Evolutionary conservation across 2,329 filamentous ascomycete species (phyloP).

Genomic region (Penicillium janthinellum): DNA sequence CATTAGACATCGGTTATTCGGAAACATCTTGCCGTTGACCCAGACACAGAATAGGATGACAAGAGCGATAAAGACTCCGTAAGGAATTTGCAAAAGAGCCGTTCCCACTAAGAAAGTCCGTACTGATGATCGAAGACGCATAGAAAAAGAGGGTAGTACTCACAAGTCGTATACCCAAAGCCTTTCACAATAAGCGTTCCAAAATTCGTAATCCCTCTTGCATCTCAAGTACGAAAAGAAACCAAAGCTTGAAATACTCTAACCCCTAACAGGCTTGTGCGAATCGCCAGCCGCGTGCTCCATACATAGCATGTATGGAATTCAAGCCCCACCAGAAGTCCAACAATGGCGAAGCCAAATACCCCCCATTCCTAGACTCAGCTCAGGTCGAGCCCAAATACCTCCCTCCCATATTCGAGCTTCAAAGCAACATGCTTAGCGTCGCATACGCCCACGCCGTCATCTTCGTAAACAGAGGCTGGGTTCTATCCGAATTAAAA

Average conservation of each 20-base stretch:
- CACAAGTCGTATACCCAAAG: slow-evolving; percentile 46
- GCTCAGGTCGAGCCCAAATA: not conserved
- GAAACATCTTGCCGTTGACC: slow-evolving; percentile 25
- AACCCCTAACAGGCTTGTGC: not conserved
- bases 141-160: slow-evolving; percentile 32
- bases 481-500: not conserved
- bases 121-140: not conserved
- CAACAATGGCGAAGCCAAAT: not conserved
- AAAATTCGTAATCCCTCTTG: slow-evolving; percentile 28
- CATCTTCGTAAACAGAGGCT: not conserved
- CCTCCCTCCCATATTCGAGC: not conserved
- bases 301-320: not conserved
- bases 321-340: not conserved
- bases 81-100: slow-evolving; percentile 41
- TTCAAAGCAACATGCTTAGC: not conserved
- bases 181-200: slow-evolving; percentile 37
- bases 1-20: slow-evolving; percentile 23
- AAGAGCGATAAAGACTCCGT: slow-evolving; percentile 36
- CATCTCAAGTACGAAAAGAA: too few relatives aligned
- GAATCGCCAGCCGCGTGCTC: not conserved
- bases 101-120: slow-evolving; percentile 33
- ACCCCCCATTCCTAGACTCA: not conserved
- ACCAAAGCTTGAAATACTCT: too few relatives aligned
- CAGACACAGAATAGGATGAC: slow-evolving; percentile 23
- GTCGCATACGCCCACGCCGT: not conserved